Evolutionary conservation across 164 flowering plant species (phyloP).

Genomic region (Cinnamomum micranthum): DNA sequence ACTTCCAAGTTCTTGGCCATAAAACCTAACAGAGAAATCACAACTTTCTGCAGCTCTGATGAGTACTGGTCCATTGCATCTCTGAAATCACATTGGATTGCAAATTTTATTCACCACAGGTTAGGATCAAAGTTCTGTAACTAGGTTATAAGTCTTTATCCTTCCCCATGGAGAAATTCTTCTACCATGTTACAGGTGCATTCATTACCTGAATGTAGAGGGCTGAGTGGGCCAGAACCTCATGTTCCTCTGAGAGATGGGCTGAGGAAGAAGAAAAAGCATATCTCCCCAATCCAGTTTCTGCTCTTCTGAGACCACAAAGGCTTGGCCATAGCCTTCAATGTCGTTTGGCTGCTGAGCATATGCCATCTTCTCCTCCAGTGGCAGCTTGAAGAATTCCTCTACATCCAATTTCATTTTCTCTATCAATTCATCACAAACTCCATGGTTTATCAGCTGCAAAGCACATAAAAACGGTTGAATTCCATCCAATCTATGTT

Average conservation of each 20-base stretch:
- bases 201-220: conserved; percentile 31
- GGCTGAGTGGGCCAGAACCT: conserved; percentile 38
- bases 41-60: conserved; percentile 19
- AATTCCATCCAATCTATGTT: too few relatives aligned
- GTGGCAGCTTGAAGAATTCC: conserved; percentile 43
- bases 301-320: conserved; percentile 43
- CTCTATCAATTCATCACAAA: conserved; percentile 24
- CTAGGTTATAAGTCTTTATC: not conserved
- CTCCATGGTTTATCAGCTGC: conserved; percentile 45
- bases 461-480: not conserved
- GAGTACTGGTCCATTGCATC: conserved; percentile 38
- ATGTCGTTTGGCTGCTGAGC: conserved; percentile 29
- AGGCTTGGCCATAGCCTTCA: conserved; percentile 59
- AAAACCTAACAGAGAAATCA: conserved; percentile 12
- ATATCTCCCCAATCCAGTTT: conserved; percentile 58
- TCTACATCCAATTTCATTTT: conserved; percentile 32
- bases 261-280: conserved; percentile 28
- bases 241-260: conserved; percentile 22
- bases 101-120: not conserved
- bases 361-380: conserved; percentile 42
- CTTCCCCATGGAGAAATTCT: not conserved
- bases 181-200: not conserved
- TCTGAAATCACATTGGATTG: conserved; percentile 13
- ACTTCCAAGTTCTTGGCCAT: conserved; percentile 37
- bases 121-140: not conserved